Evolutionary conservation across 768 basidiomycete species (phyloP).

Genomic region (Tulasnella sp.): DNA sequence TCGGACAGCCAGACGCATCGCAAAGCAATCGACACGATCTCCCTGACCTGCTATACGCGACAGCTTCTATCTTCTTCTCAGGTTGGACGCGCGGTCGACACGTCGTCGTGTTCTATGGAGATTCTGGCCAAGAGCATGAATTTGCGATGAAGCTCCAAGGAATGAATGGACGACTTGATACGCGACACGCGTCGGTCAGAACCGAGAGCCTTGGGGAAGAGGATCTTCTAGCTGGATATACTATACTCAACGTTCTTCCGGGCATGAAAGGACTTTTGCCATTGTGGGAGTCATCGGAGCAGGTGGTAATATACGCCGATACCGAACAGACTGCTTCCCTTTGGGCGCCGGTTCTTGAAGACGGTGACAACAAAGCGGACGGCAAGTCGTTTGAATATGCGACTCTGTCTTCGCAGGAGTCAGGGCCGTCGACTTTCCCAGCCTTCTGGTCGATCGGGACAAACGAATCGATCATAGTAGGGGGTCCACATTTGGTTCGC

Average conservation of each 20-base stretch:
- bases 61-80: slow-evolving; percentile 61
- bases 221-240: slow-evolving; percentile 25
- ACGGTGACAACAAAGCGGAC: slow-evolving; percentile 25
- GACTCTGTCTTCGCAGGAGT: background rate
- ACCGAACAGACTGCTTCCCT: slow-evolving; percentile 55
- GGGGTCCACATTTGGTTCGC: slow-evolving; percentile 40
- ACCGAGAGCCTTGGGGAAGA: background rate
- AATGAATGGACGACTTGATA: background rate
- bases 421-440: slow-evolving; percentile 27
- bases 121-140: slow-evolving; percentile 46
- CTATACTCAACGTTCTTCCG: slow-evolving; percentile 43
- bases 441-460: slow-evolving; percentile 68
- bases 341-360: slow-evolving; percentile 58
- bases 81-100: slow-evolving; percentile 41
- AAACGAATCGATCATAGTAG: slow-evolving; percentile 49
- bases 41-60: slow-evolving; percentile 46
- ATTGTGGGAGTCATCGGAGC: slow-evolving; percentile 53
- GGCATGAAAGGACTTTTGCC: slow-evolving; percentile 51
- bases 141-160: slow-evolving; percentile 37
- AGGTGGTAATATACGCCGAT: slow-evolving; percentile 61
- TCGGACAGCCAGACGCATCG: too few species aligned
- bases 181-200: background rate
- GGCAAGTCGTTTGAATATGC: background rate
- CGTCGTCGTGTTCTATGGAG: slow-evolving; percentile 52
- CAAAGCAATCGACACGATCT: background rate